These are phyloP conservation scores for Ophiosphaerella herpotricha DNA, from an alignment of 2,329 filamentous ascomycete genomes.

Conservation along the genomic window DNA sequence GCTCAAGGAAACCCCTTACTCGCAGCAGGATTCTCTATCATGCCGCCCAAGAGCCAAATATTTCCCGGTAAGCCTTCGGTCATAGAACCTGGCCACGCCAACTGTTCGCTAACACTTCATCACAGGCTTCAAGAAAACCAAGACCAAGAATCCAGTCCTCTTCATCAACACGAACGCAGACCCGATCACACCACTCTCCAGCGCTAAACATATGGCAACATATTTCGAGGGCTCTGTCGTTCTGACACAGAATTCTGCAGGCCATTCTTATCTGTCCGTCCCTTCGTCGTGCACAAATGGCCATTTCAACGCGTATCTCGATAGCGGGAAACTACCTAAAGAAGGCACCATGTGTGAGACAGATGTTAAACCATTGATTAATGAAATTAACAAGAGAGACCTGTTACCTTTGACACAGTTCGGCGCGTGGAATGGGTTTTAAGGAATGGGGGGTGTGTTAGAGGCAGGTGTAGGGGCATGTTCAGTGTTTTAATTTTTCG, in stretches of 20 bases:
- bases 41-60: conserved; percentile 13
- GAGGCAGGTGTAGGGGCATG: too few relatives aligned
- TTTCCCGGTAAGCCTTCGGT: conserved; percentile 9
- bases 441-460: too few relatives aligned
- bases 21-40: conserved; percentile 4
- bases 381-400: background rate
- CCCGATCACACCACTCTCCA: conserved; percentile 53
- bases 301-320: conserved; percentile 7
- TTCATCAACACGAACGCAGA: conserved; percentile 60
- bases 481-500: too few relatives aligned
- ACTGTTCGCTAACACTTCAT: background rate
- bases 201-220: conserved; percentile 43
- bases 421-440: too few relatives aligned
- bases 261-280: background rate
- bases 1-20: conserved; percentile 2
- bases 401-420: background rate
- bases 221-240: conserved; percentile 49
- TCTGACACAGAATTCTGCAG: conserved; percentile 27
- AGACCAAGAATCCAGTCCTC: conserved; percentile 53
- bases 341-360: conserved; percentile 11
- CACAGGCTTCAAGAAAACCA: conserved; percentile 40
- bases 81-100: background rate
- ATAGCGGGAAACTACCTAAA: conserved; percentile 6
- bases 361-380: conserved; percentile 8
- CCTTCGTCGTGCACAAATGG: conserved; percentile 6